Evolutionary conservation across 1,284 basidiomycete genomes (phyloP), one percentile per base, ranked within the genome.

Genomic region (Fomitopsis betulina): DNA sequence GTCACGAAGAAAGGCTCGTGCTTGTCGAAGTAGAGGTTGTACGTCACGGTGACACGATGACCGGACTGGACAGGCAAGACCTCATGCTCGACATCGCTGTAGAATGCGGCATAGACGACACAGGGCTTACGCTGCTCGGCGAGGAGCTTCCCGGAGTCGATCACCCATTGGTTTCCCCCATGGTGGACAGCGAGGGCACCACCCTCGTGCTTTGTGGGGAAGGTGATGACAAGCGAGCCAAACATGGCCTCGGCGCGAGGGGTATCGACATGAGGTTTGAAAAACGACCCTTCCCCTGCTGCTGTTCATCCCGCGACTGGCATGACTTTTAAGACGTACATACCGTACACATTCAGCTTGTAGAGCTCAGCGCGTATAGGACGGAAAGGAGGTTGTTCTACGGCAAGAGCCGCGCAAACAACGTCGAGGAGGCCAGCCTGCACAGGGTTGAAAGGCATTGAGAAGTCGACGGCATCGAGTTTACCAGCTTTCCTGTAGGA

Each of bases 81-180:
- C 60, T 80, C 78, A 63, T 81, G 76, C 59, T 77, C 76, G 60
- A 77, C 70, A 64, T 79, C 77, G 57, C 76, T 73, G 69, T 70
- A 79, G 62, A 81, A 76, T 1, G 73, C 73, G 52, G 70, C 65
- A 58, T 72, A 79, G 1, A 69, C 72, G 39, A 76, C 60, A 2
- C 62, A 63, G 3, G 63, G 64, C 12, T 53, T 19, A 4, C n/a
- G 4, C 8, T 33, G 6, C 15, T 59, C 30, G 0, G 63, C 51
- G 5, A 72, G 60, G 21, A 70, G 60, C 5, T 58, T 10, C 1
- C 65, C 65, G 3, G 73, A 70, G 60, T 78, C 71, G 60, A 79
- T 73, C 1, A 38, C 58, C 61, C 62, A 64, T 42, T 64, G 60
- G n/a, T 69, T 33, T 12, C 55, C 63, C 12, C 60, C 58, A 49